Base-by-base conservation (phyloP, 768 basidiomycete genomes). In the Mycena galericulata region DNA sequence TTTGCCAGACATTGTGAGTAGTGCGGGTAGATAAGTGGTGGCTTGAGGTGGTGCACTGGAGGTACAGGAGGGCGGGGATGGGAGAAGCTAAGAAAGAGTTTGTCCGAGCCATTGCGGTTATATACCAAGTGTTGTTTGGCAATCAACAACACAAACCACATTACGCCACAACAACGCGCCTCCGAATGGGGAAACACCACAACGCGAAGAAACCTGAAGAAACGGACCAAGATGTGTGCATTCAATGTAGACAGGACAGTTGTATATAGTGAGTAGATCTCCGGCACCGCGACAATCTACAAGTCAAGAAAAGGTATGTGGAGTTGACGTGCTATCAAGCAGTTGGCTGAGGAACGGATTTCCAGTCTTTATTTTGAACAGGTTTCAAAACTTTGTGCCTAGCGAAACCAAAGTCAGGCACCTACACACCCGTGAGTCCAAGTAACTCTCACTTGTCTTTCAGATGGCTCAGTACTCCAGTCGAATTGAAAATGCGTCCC, bases 1-100 rank as follows among this genome's bases (percentile, higher is more conserved):
- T 85, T 83, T 83, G 55, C 81, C 82, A 69, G 79, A 81, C 79
- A 80, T 78, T 69, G 63, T 74, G 20, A 26, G 30, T 74, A 56
- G 59, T 67, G 63, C 65, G 56, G 41, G 67, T 62, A 58, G 70
- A 61, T 60, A 72, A 64, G 29, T 24, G 60, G 47, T 51, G 69
- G 27, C 12, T 49, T 29, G 47, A n/a, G 40, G 67, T 67, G 61
- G 73, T 61, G 64, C n/a, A n/a, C n/a, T n/a, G n/a, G n/a, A n/a
- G n/a, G n/a, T n/a, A n/a, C n/a, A n/a, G n/a, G 68, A 32, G 57
- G 66, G 38, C 49, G 60, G 51, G 59, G 63, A 59, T 59, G 68
- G 55, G 56, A 47, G 26, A 46, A 22, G 14, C 20, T 6, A 43
- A 18, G 41, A 43, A n/a, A 18, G 41, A n/a, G n/a, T n/a, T n/a